phyloP scores from a whole-genome alignment of 1,284 basidiomycete species.

The Microbotryomycetes sp. region DNA sequence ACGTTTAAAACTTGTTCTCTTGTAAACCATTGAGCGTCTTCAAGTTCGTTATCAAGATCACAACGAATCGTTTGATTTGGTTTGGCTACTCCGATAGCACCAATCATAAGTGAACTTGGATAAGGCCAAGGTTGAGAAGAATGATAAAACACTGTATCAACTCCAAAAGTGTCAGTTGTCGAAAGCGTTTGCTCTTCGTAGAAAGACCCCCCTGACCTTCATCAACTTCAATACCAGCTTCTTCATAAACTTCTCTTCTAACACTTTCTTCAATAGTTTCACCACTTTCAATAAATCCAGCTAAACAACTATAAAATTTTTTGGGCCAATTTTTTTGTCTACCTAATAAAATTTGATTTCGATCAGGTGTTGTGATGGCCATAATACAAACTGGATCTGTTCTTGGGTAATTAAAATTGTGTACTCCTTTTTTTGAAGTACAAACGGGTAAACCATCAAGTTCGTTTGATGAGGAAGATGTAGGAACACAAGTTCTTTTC shows the following conservation, averaged over 20 bases:
- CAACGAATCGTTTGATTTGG: slow-evolving; percentile 59
- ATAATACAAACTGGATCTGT: slow-evolving; percentile 79
- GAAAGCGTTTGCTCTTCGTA: neutral
- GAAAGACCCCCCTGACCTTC: slow-evolving; percentile 51
- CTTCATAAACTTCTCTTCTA: slow-evolving; percentile 86
- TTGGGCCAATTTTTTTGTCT: slow-evolving; percentile 54
- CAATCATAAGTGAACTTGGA: slow-evolving; percentile 43
- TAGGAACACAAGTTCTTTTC: slow-evolving; percentile 75
- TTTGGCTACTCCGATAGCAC: slow-evolving; percentile 28
- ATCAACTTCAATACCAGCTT: slow-evolving; percentile 80
- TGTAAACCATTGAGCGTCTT: slow-evolving; percentile 84
- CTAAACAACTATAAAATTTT: slow-evolving; percentile 75
- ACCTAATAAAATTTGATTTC: slow-evolving; percentile 76
- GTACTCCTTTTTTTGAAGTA: slow-evolving; percentile 60
- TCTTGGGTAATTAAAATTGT: slow-evolving; percentile 81
- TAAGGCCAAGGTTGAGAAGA: slow-evolving; percentile 45
- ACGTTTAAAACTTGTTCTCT: slow-evolving; percentile 63
- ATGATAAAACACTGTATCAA: slow-evolving; percentile 54
- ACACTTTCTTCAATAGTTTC: slow-evolving; percentile 94
- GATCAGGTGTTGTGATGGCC: slow-evolving; percentile 67
- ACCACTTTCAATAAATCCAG: slow-evolving; percentile 84
- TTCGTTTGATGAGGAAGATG: slow-evolving; percentile 59
- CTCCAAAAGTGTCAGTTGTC: neutral
- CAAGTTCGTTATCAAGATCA: slow-evolving; percentile 94
- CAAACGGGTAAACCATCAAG: slow-evolving; percentile 26